Evolutionary conservation across 495 filamentous ascomycete species (phyloP).

Genomic region (Hypoxylon crocopeplum): DNA sequence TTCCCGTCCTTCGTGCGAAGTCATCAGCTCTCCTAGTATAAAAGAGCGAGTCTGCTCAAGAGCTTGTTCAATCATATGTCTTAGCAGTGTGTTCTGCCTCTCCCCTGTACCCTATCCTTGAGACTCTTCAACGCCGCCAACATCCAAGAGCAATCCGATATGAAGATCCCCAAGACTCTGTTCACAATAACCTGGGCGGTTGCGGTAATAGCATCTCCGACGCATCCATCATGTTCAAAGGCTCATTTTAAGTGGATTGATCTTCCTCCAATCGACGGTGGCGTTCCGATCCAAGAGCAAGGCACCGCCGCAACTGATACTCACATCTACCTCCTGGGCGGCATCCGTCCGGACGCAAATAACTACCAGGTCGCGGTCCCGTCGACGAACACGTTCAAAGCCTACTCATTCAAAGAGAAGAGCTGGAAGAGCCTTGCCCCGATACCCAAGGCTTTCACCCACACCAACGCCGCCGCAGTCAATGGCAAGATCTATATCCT

Average conservation of each 20-base stretch:
- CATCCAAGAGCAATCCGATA: neutral
- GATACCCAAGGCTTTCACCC: slow-evolving; percentile 41
- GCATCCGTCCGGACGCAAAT: slow-evolving; percentile 20
- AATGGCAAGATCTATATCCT: slow-evolving; percentile 49
- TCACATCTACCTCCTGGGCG: slow-evolving; percentile 38
- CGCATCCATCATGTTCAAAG: neutral
- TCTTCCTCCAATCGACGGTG: slow-evolving; percentile 13
- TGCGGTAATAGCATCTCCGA: neutral
- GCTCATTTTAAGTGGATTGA: slow-evolving; percentile 5
- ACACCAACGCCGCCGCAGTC: slow-evolving; percentile 45
- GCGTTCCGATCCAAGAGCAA: slow-evolving; percentile 38
- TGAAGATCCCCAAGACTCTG: neutral
- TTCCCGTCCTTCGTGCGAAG: too few species aligned
- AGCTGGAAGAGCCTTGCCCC: slow-evolving; percentile 41
- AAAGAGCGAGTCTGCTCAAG: too few species aligned
- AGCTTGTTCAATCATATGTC: too few species aligned
- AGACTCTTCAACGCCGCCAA: too few species aligned
- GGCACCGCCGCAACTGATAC: slow-evolving; percentile 26
- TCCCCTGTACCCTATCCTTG: too few species aligned
- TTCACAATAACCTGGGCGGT: neutral
- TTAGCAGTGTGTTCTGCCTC: too few species aligned
- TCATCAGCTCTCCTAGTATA: too few species aligned
- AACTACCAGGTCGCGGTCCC: neutral
- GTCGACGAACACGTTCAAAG: slow-evolving; percentile 16
- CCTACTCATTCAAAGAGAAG: slow-evolving; percentile 22